Base-by-base conservation (phyloP, 2,329 filamentous ascomycete genomes). In the Coniochaeta ligniaria region DNA sequence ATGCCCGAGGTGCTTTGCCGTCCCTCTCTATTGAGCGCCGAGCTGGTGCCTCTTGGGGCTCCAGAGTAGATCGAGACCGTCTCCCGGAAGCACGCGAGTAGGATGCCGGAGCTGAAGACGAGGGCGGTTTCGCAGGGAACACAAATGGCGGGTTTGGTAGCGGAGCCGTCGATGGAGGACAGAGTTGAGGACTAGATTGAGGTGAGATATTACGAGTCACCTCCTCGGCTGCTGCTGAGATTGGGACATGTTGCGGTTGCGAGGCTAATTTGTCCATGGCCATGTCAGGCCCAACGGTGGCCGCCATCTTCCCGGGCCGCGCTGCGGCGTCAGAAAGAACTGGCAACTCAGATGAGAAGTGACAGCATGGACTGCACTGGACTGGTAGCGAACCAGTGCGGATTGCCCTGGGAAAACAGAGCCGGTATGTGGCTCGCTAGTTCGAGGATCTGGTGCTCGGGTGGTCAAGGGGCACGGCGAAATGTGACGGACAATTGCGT, bases 91-190 rank as follows among this genome's bases (percentile, higher is more conserved):
- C 72, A 63, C 82, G 75, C 9, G 82, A 78, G 52, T 76, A 76
- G 0, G 79, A 76, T 3, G 78, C 75, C 2, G 80, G 76, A 3
- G 79, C 76, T 1, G 80, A 78, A 22, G 76, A 74, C 7, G 80
- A 78, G 20, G 76, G 74, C 7, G 79, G 73, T 54, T 76, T 73
- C 24, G 77, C 73, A 1, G 86, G 87, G 66, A 89, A 89, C 61
- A 85, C 79, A 67, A 89, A 89, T 6, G 80, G 81, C 33, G 87
- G 86, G 59, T 89, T 89, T 55, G 85, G 85, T 58, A 77, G 78
- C 59, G 82, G 81, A 28, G 73, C 66, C 26, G 72, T 70, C 47
- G 70, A 68, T 59, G 70, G 70, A 58, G 74, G 73, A 55, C 76
- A 75, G 17, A 67, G 62, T 58, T 73, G 72, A 24, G 71, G 64